phyloP scores from a whole-genome alignment of 306 rosid genomes.

The peach (Prunus persica) region Prunus_persica_NCBIv2 NC_034014.1:29301501-29302000 shows the following conservation, averaged over 20 bases:
- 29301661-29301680: neutral
- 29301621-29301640: no score
- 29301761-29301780: neutral
- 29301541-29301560: neutral
- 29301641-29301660: neutral
- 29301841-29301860: conserved; percentile 83
- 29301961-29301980: neutral
- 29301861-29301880: conserved; percentile 97
- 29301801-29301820: conserved; percentile 14
- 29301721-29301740: neutral
- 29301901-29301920: conserved; percentile 93
- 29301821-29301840: conserved; percentile 87
- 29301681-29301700: neutral
- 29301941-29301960: conserved; percentile 8
- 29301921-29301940: conserved; percentile 49
- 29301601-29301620: no score
- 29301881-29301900: conserved; percentile 94
- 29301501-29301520: neutral
- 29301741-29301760: neutral
- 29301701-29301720: neutral
- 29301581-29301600: neutral
- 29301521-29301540: no score
- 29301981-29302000: conserved; percentile 21
- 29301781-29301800: neutral
- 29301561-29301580: neutral